Percentiles rank a stretch among this genome's conserved stretches.
These are phyloP conservation scores for Microdochium nivale DNA, from an alignment of 2,329 filamentous ascomycete genomes.

Conservation along the genomic window DNA sequence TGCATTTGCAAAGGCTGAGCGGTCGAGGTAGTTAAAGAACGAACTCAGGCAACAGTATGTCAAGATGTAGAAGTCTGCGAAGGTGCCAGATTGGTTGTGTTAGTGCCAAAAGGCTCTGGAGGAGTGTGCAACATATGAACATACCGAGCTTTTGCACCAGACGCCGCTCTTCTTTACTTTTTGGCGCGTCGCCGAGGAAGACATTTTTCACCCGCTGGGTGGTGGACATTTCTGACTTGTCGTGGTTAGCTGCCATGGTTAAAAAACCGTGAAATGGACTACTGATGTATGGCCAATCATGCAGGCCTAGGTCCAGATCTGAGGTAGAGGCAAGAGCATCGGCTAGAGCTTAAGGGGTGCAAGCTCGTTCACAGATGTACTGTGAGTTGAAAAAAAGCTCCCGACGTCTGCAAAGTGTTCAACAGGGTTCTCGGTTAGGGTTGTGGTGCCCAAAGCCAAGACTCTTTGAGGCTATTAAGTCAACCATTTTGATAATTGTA, in stretches of 20 bases:
- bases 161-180: conserved; percentile 15
- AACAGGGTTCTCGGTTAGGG: not conserved
- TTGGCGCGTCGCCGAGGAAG: not conserved
- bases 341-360: too few species aligned
- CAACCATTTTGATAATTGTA: not conserved
- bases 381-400: not conserved
- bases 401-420: not conserved
- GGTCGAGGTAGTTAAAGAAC: conserved; percentile 31
- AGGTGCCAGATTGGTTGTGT: not conserved
- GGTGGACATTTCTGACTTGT: not conserved
- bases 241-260: not conserved
- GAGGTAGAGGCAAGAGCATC: too few species aligned
- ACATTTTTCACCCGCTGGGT: not conserved
- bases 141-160: conserved; percentile 20
- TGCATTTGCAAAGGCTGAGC: conserved; percentile 32
- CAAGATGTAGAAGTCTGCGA: conserved; percentile 21
- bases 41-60: conserved; percentile 25
- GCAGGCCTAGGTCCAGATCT: too few species aligned
- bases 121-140: not conserved
- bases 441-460: not conserved
- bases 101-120: not conserved
- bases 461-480: not conserved
- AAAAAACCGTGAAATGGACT: not conserved
- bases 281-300: too few species aligned
- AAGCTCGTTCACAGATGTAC: not conserved